These are phyloP conservation scores for Rutstroemia sp. DNA, from an alignment of 2,329 filamentous ascomycete genomes.

Conservation along the genomic window DNA sequence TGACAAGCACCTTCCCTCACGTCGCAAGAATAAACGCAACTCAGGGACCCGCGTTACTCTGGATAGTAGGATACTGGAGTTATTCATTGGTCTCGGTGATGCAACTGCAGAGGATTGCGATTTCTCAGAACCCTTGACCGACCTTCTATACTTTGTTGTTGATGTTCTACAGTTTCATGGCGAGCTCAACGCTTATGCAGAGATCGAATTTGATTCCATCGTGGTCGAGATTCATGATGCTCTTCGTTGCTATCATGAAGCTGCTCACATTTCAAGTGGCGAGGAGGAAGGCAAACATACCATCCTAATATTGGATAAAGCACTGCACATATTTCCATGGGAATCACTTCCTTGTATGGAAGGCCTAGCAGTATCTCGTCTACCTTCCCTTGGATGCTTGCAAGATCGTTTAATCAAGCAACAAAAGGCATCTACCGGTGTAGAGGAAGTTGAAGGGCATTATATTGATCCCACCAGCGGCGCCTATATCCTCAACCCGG, in stretches of 20 bases:
- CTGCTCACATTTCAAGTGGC: slow-evolving; percentile 30
- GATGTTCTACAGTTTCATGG: slow-evolving; percentile 96
- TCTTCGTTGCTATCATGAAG: slow-evolving; percentile 66
- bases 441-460: slow-evolving; percentile 36
- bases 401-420: slow-evolving; percentile 58
- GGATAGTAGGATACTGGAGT: slow-evolving; percentile 65
- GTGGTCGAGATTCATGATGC: slow-evolving; percentile 83
- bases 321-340: slow-evolving; percentile 89
- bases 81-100: slow-evolving; percentile 82
- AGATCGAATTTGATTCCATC: slow-evolving; percentile 93
- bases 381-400: slow-evolving; percentile 79
- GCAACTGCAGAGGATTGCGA: slow-evolving; percentile 60
- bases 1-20: slow-evolving; percentile 78
- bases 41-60: slow-evolving; percentile 39
- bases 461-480: slow-evolving; percentile 49
- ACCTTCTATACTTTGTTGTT: slow-evolving; percentile 91
- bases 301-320: slow-evolving; percentile 84
- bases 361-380: slow-evolving; percentile 70
- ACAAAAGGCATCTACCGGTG: slow-evolving; percentile 11
- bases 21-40: slow-evolving; percentile 54
- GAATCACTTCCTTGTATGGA: slow-evolving; percentile 86
- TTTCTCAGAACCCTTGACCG: slow-evolving; percentile 82
- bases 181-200: slow-evolving; percentile 93
- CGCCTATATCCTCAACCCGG: slow-evolving; percentile 84
- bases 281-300: slow-evolving; percentile 54